phyloP scores from a whole-genome alignment of 1,284 basidiomycete genomes.

The Cutaneotrichosporon cavernicola region DNA sequence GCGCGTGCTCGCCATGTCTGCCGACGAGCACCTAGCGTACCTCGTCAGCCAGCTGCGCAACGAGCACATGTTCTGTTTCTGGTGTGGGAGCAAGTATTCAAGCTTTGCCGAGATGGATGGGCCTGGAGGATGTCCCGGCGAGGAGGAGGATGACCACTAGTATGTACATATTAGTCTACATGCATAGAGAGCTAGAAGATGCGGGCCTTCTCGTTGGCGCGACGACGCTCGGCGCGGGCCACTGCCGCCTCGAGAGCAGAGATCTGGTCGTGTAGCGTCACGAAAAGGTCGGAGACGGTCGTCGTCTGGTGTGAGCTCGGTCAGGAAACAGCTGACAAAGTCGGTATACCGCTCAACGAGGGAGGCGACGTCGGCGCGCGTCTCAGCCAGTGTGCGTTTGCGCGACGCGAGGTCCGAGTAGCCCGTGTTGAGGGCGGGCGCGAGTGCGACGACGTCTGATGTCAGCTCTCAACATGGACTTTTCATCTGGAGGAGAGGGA shows the following conservation, averaged over 20 bases:
- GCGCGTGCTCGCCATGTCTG: slow-evolving; percentile 48
- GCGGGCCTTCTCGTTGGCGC: slow-evolving; percentile 31
- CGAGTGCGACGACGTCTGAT: slow-evolving; percentile 35
- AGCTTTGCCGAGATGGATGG: slow-evolving; percentile 50
- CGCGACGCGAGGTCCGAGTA: slow-evolving; percentile 18
- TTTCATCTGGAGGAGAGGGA: not conserved
- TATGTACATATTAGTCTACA: slow-evolving; percentile 5
- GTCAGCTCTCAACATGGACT: slow-evolving; percentile 4
- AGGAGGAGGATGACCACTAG: slow-evolving; percentile 53
- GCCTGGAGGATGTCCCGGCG: slow-evolving; percentile 51
- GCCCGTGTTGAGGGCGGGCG: slow-evolving; percentile 26
- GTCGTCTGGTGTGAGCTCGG: slow-evolving; percentile 31
- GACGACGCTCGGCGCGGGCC: slow-evolving; percentile 32
- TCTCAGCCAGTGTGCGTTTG: slow-evolving; percentile 23
- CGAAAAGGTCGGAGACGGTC: slow-evolving; percentile 46
- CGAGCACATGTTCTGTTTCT: slow-evolving; percentile 52
- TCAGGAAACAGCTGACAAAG: slow-evolving; percentile 32
- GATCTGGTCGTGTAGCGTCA: slow-evolving; percentile 42
- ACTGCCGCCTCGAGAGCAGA: slow-evolving; percentile 41
- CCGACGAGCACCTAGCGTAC: slow-evolving; percentile 43
- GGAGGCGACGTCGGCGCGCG: slow-evolving; percentile 28
- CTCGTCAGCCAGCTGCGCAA: slow-evolving; percentile 46
- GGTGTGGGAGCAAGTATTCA: slow-evolving; percentile 47
- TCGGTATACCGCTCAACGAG: slow-evolving; percentile 41
- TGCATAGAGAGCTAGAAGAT: slow-evolving; percentile 29